phyloP scores from a whole-genome alignment of 352 stramenopile species.

The Phytophthora sp. region DNA sequence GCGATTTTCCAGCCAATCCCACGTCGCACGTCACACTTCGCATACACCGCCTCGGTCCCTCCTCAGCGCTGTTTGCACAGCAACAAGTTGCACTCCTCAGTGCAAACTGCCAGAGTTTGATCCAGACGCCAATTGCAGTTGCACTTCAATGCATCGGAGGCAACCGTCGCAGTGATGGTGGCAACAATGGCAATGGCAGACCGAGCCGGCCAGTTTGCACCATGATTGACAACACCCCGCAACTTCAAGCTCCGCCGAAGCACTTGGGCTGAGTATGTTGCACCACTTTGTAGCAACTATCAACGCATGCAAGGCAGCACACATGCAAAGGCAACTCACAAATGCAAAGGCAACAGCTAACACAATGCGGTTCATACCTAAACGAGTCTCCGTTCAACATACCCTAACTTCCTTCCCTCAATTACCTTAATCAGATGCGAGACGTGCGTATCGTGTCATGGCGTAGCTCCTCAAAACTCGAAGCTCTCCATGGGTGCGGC shows the following conservation, averaged over 20 bases:
- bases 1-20: slow-evolving; percentile 28
- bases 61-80: background rate
- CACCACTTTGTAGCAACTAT: slow-evolving; percentile 13
- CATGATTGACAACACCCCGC: background rate
- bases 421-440: slow-evolving; percentile 26
- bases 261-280: background rate
- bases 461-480: slow-evolving; percentile 44
- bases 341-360: background rate
- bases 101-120: background rate
- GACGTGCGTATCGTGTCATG: slow-evolving; percentile 15
- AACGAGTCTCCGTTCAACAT: slow-evolving; percentile 29
- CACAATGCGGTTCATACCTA: slow-evolving; percentile 23
- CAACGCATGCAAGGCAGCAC: background rate
- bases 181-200: too few relatives aligned
- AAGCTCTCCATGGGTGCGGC: slow-evolving; percentile 39
- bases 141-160: too few relatives aligned
- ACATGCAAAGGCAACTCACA: background rate
- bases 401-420: slow-evolving; percentile 25
- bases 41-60: slow-evolving; percentile 3
- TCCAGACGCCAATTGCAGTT: too few relatives aligned
- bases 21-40: slow-evolving; percentile 2
- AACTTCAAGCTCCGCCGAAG: slow-evolving; percentile 12
- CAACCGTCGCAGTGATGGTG: too few relatives aligned
- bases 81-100: too few relatives aligned
- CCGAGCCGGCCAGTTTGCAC: background rate